These are phyloP conservation scores for Quercus mongolica DNA, from an alignment of 306 rosid genomes.

Conservation along the genomic window DNA sequence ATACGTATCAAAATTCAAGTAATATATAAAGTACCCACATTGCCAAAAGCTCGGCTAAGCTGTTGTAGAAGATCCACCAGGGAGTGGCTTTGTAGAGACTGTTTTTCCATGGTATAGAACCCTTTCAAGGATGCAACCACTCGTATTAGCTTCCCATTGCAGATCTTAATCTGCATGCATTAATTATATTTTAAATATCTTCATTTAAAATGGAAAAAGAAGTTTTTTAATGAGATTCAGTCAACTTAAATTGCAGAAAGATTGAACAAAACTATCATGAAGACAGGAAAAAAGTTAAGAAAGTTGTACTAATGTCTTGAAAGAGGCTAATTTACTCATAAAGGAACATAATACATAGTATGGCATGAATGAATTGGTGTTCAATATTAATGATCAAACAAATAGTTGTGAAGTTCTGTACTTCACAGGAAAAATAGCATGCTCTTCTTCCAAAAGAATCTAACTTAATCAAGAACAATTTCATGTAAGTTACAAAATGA, in stretches of 20 bases:
- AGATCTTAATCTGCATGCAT: conserved; percentile 69
- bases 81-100: conserved; percentile 63
- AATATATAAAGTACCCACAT: conserved; percentile 37
- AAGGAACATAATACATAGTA: background rate
- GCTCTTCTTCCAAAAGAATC: too few relatives aligned
- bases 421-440: background rate
- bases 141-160: conserved; percentile 83
- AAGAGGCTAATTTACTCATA: background rate
- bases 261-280: background rate
- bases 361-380: background rate
- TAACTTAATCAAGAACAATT: too few relatives aligned
- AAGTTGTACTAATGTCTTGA: background rate
- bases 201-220: background rate
- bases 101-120: conserved; percentile 74
- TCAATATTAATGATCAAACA: background rate
- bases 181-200: conserved; percentile 13
- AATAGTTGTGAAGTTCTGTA: background rate
- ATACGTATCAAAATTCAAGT: background rate
- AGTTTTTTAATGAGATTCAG: background rate
- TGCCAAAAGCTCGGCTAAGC: conserved; percentile 86
- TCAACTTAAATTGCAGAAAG: background rate
- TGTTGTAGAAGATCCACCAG: conserved; percentile 94
- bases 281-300: background rate
- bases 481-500: background rate
- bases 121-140: conserved; percentile 86